Percentiles rank a stretch among this genome's conserved stretches.
Conservation (phyloP, 345 rosid species). For the Citrus medica region DNA sequence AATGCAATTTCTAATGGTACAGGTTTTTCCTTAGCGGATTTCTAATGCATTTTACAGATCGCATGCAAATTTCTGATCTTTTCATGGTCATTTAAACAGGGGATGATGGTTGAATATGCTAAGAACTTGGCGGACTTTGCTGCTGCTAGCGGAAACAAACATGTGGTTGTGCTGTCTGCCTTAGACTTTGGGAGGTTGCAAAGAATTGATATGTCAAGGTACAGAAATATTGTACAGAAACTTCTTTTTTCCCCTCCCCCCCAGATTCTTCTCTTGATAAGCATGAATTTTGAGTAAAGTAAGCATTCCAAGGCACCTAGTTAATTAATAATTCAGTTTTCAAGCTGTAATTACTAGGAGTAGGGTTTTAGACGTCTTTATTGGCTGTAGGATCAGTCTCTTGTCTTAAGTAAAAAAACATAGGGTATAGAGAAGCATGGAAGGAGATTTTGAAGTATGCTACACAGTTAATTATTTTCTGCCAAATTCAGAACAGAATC, state of each 20-base stretch:
- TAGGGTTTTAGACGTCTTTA: not conserved
- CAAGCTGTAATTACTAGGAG: not conserved
- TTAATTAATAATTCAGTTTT: not conserved
- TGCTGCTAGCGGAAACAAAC: conserved; percentile 67
- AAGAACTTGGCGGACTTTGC: conserved; percentile 80
- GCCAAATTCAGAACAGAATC: not conserved
- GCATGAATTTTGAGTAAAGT: too few relatives aligned
- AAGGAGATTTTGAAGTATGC: not conserved
- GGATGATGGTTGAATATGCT: conserved; percentile 76
- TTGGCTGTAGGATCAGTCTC: not conserved
- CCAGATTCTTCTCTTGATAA: too few relatives aligned
- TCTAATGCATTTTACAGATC: not conserved
- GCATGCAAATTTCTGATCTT: not conserved
- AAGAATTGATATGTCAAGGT: conserved; percentile 83
- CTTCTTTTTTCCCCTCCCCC: not conserved
- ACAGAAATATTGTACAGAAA: conserved; percentile 1
- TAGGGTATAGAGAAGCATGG: not conserved
- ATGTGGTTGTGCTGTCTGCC: conserved; percentile 68
- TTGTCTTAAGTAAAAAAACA: not conserved
- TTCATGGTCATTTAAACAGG: conserved; percentile 40
- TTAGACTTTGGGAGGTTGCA: conserved; percentile 88
- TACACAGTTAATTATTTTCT: not conserved
- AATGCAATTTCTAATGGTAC: not conserved
- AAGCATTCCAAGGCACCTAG: not conserved
- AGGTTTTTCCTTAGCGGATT: not conserved